phyloP scores from a whole-genome alignment of 345 rosid genomes.

The Nasturtium officinale region DNA sequence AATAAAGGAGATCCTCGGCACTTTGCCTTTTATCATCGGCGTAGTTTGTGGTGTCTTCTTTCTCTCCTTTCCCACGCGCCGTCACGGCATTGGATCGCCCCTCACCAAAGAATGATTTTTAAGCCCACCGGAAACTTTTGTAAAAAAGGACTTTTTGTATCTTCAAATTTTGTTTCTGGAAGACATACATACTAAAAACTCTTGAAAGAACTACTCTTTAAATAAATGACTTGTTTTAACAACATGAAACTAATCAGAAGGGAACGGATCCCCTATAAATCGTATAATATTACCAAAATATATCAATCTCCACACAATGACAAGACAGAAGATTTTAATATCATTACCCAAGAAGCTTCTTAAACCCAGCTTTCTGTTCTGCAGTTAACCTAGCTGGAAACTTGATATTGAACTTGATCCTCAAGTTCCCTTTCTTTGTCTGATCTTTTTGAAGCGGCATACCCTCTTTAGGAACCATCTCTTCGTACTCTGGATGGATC shows the following conservation, averaged over 20 bases:
- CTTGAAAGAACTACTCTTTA: constrained; percentile 17
- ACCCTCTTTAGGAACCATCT: constrained; percentile 56
- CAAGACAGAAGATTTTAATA: constrained; percentile 4
- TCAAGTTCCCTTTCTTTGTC: constrained; percentile 55
- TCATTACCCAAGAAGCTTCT: constrained; percentile 45
- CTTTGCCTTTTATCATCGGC: constrained; percentile 56
- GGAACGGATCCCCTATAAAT: not conserved
- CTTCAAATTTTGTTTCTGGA: constrained; percentile 28
- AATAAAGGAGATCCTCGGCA: constrained; percentile 45
- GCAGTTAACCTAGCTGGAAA: constrained; percentile 57
- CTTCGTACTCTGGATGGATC: constrained; percentile 59
- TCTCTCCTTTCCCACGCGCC: constrained; percentile 60
- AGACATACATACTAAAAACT: constrained; percentile 17
- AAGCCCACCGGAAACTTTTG: constrained; percentile 6
- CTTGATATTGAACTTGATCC: constrained; percentile 62
- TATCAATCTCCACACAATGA: constrained; percentile 24
- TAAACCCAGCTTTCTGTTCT: constrained; percentile 61
- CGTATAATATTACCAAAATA: constrained; percentile 14
- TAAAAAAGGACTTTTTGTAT: not conserved
- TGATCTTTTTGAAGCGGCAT: constrained; percentile 72
- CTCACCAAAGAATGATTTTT: constrained; percentile 42
- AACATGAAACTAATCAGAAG: constrained; percentile 1
- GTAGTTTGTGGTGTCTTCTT: constrained; percentile 56
- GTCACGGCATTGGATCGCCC: constrained; percentile 76
- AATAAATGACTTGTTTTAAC: constrained; percentile 1